These are phyloP conservation scores for Paecilomyces niveus DNA, from an alignment of 2,329 filamentous ascomycete species.

Conservation along the genomic window DNA sequence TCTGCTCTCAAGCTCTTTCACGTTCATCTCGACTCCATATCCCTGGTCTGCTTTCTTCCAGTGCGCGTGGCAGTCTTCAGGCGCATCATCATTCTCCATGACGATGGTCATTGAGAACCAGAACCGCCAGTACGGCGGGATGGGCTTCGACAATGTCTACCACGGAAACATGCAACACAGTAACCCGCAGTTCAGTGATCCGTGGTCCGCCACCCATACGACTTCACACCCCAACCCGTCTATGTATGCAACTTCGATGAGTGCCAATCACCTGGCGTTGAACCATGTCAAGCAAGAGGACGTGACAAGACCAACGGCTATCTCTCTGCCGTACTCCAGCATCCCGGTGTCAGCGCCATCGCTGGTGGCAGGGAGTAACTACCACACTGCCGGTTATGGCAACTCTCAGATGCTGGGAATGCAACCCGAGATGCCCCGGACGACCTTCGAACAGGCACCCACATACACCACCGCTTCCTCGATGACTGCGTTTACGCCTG, in stretches of 20 bases:
- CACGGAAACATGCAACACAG: slow-evolving; percentile 57
- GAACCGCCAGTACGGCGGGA: slow-evolving; percentile 69
- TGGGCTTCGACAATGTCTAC: slow-evolving; percentile 77
- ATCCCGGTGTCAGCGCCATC: slow-evolving; percentile 68
- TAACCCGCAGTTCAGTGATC: slow-evolving; percentile 76
- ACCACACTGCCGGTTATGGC: slow-evolving; percentile 56
- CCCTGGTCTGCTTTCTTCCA: slow-evolving; percentile 2
- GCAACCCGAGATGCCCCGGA: slow-evolving; percentile 70
- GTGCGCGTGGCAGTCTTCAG: not conserved
- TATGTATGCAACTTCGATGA: slow-evolving; percentile 51
- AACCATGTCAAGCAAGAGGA: slow-evolving; percentile 54
- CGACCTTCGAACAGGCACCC: slow-evolving; percentile 63
- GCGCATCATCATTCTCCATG: slow-evolving; percentile 51
- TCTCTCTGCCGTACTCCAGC: slow-evolving; percentile 63
- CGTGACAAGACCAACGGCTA: slow-evolving; percentile 50
- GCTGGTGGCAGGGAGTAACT: slow-evolving; percentile 61
- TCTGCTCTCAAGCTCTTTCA: slow-evolving; percentile 1
- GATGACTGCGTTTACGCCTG: slow-evolving; percentile 60
- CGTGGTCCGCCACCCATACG: slow-evolving; percentile 62
- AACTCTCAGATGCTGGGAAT: slow-evolving; percentile 61
- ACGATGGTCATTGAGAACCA: slow-evolving; percentile 92
- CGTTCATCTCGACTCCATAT: not conserved
- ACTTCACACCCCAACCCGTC: slow-evolving; percentile 57
- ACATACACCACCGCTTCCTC: slow-evolving; percentile 63
- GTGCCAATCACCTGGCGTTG: slow-evolving; percentile 52